Base-by-base conservation (phyloP, 495 filamentous ascomycete species). In the Penicillium taxi region DNA sequence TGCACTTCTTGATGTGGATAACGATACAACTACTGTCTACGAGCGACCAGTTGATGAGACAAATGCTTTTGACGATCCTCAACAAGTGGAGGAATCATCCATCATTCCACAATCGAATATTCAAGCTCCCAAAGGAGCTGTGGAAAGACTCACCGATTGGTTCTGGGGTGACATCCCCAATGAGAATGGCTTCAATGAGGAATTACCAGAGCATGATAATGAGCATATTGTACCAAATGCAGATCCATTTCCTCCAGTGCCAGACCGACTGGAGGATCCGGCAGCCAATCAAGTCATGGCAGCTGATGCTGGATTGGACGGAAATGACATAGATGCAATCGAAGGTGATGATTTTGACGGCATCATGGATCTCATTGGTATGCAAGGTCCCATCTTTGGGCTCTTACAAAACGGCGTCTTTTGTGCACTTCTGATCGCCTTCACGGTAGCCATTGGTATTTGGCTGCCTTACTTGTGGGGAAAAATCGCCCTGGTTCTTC, bases 321-420 rank as follows among this genome's bases (percentile, higher is more conserved):
- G 67, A 4, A 80, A 83, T 33, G 73, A 77, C 35, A 48, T 61
- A 29, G 75, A 78, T 44, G 73, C 63, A 22, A 61, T 75, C 22
- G 91, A 96, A 45, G 86, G 81, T 7, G 91, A 99, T 59, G 91
- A 99, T 48, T 77, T 99, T n/a, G 91, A 99, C 56, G 91, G 91
- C 5, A 85, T 99, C 32, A 74, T 96, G 68, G 91, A 99, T 53
- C 73, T 99, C 8, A 80, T 99, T 22, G 91, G 91, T 32, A 91
- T 99, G 83, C 84, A 94, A 48, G 91, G 91, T 0, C 93, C 93
- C 1, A 66, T 96, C 3, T 80, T 82, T 23, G 86, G 86, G 14
- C 70, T 99, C 6, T 74, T 96, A 44, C 91, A 96, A 53, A 96
- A 96, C 45, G 88, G 80, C 23, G 81, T 94, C 25, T 96, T 99